These are phyloP conservation scores for Cordyceps cicadae DNA, from an alignment of 2,329 filamentous ascomycete genomes.

Conservation along the genomic window DNA sequence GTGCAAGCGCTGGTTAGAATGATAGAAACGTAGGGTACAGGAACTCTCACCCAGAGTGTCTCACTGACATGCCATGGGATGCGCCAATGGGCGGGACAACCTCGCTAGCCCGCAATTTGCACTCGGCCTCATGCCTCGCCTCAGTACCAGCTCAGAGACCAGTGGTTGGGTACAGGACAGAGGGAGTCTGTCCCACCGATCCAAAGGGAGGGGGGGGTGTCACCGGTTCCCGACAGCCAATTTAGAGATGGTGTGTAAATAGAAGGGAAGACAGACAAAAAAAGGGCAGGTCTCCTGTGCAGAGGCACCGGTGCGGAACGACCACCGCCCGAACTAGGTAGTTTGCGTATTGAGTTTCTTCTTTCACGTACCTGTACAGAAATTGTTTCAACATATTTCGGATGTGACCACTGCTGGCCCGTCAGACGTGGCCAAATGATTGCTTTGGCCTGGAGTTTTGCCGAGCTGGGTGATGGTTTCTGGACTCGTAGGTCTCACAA, in stretches of 20 bases:
- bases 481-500: slow-evolving; percentile 5
- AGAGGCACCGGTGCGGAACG: neutral
- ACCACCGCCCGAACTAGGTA: neutral
- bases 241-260: neutral
- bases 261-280: neutral
- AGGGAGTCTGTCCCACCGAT: neutral
- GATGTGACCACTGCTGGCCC: neutral
- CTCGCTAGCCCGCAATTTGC: neutral
- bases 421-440: neutral
- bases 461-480: no score
- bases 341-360: neutral
- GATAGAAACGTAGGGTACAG: no score
- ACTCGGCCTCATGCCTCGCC: neutral
- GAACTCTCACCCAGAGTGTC: no score
- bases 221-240: neutral
- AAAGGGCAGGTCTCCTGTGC: neutral
- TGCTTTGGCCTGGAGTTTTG: neutral
- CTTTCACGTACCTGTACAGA: neutral
- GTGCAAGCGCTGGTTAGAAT: no score
- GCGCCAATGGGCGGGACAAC: neutral
- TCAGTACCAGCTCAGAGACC: neutral
- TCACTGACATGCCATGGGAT: no score
- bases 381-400: neutral
- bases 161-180: neutral
- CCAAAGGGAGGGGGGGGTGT: slow-evolving; percentile 3